Evolutionary conservation across 1,284 basidiomycete species (phyloP).

Genomic region (Moniliophthora roreri): DNA sequence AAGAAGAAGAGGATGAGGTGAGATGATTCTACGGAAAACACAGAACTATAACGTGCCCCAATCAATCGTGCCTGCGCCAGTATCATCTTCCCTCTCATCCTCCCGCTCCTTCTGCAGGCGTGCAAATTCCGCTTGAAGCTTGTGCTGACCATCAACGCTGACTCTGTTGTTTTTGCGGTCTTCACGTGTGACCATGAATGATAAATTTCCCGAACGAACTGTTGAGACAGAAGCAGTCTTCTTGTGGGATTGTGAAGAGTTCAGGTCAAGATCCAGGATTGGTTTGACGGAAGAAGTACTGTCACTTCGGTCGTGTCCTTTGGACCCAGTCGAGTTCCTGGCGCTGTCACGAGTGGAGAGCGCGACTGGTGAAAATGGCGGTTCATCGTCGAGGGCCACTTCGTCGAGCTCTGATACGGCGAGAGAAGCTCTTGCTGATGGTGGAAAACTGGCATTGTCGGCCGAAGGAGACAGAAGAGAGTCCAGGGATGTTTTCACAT

Average conservation of each 20-base stretch:
- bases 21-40: slow-evolving; percentile 8
- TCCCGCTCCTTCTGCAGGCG: slow-evolving; percentile 55
- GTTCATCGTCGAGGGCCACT: slow-evolving; percentile 59
- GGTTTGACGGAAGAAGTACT: slow-evolving; percentile 14
- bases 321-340: background rate
- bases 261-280: slow-evolving; percentile 12
- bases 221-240: slow-evolving; percentile 65
- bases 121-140: slow-evolving; percentile 69
- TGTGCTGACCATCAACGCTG: slow-evolving; percentile 65
- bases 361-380: slow-evolving; percentile 54
- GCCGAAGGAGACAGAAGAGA: slow-evolving; percentile 41
- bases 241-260: slow-evolving; percentile 40
- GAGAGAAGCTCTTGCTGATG: slow-evolving; percentile 39
- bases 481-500: slow-evolving; percentile 30
- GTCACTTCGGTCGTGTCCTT: background rate
- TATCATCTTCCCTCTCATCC: slow-evolving; percentile 35
- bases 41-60: slow-evolving; percentile 59
- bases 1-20: slow-evolving; percentile 18
- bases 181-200: slow-evolving; percentile 47
- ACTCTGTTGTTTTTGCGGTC: slow-evolving; percentile 38
- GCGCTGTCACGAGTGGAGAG: slow-evolving; percentile 28
- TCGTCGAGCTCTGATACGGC: slow-evolving; percentile 61
- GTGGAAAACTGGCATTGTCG: slow-evolving; percentile 11
- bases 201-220: slow-evolving; percentile 50
- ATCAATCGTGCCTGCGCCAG: slow-evolving; percentile 49